Percentiles rank a stretch among this genome's conserved stretches.
Evolutionary conservation across 345 rosid species (phyloP).

Genomic region (Cochlearia excelsa): DNA sequence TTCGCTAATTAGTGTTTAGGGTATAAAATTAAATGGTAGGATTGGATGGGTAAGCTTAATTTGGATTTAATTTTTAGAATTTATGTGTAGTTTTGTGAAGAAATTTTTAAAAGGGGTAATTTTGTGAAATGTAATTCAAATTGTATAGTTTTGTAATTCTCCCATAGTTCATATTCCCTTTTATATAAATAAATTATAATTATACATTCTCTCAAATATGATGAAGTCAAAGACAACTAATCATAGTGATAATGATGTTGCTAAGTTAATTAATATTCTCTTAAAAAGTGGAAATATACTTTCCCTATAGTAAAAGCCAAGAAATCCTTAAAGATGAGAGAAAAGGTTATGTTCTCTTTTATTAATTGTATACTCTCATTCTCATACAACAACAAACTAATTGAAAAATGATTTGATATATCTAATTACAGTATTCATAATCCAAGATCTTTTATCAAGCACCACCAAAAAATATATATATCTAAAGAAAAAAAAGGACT

Average conservation of each 20-base stretch:
- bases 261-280: constrained; percentile 7
- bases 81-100: no score
- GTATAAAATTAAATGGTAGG: no score
- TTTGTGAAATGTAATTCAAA: no score
- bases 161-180: not conserved
- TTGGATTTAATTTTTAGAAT: no score
- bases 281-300: constrained; percentile 23
- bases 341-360: constrained; percentile 24
- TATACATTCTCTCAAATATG: not conserved
- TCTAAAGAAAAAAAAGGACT: constrained; percentile 10
- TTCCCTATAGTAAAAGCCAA: constrained; percentile 25
- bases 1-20: no score
- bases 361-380: constrained; percentile 26
- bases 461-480: constrained; percentile 27
- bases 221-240: constrained; percentile 1
- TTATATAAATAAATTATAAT: not conserved
- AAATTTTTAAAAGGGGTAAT: no score
- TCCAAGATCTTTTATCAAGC: constrained; percentile 23
- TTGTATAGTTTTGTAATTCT: no score
- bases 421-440: constrained; percentile 38
- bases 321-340: constrained; percentile 10
- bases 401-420: constrained; percentile 35
- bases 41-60: no score
- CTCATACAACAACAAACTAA: constrained; percentile 39
- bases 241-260: not conserved